These are phyloP conservation scores for Pochonia chlamydosporia DNA, from an alignment of 2,329 filamentous ascomycete species.

Conservation along the genomic window DNA sequence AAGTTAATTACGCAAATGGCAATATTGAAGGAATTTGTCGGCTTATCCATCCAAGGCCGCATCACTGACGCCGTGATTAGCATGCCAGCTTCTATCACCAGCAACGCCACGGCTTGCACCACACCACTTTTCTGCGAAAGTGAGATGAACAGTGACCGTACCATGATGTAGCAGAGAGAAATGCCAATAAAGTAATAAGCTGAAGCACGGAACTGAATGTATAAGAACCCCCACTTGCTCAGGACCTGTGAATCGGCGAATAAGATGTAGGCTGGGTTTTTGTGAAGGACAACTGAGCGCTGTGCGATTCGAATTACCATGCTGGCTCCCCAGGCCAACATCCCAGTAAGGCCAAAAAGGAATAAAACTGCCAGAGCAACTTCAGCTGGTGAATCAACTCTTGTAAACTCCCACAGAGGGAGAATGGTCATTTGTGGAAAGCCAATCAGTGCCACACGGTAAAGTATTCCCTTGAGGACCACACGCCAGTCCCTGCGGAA, in stretches of 20 bases:
- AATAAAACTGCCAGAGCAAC: conserved; percentile 86
- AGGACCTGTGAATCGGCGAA: conserved; percentile 88
- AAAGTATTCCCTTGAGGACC: conserved; percentile 88
- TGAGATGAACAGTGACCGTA: conserved; percentile 84
- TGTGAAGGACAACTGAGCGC: conserved; percentile 84
- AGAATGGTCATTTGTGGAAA: conserved; percentile 88
- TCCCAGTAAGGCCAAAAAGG: conserved; percentile 71
- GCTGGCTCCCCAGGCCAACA: conserved; percentile 77
- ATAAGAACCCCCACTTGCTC: conserved; percentile 98
- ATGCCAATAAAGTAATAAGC: conserved; percentile 95
- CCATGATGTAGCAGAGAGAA: conserved; percentile 69
- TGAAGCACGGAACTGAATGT: conserved; percentile 92
- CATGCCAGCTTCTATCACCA: conserved; percentile 73
- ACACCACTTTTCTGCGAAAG: conserved; percentile 64
- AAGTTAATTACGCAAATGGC: conserved; percentile 79
- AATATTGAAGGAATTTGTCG: conserved; percentile 93
- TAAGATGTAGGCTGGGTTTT: conserved; percentile 93
- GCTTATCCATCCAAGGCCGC: conserved; percentile 96
- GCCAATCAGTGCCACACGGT: conserved; percentile 82
- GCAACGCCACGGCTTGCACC: conserved; percentile 72
- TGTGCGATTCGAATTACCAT: conserved; percentile 89
- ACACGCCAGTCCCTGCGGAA: conserved; percentile 94
- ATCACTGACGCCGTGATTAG: conserved; percentile 72
- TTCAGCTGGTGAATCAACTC: conserved; percentile 77
- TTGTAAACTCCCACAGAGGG: conserved; percentile 89